A percentile compares a stretch with the other conserved stretches of the same genome.
These are phyloP conservation scores for Lanmaoa pseudosensibilis DNA, from an alignment of 768 basidiomycete genomes.

Conservation along the genomic window DNA sequence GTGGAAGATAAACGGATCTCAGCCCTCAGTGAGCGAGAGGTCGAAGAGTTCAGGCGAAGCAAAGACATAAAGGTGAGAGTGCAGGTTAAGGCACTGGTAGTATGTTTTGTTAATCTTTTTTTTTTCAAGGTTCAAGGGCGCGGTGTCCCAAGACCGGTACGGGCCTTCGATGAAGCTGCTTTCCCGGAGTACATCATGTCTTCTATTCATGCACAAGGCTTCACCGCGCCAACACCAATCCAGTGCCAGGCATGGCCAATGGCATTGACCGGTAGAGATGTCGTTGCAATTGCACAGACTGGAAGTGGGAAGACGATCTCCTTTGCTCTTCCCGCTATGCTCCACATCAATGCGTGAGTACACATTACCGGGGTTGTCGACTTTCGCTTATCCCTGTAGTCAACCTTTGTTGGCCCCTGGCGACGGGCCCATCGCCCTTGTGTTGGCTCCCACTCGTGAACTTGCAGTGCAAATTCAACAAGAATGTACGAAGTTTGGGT, in stretches of 20 bases:
- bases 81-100: not conserved
- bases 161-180: constrained; percentile 89
- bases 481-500: constrained; percentile 98
- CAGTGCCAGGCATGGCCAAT: constrained; percentile 99
- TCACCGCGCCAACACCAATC: constrained; percentile 87
- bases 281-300: constrained; percentile 96
- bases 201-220: constrained; percentile 93
- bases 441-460: constrained; percentile 97
- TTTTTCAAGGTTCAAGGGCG: constrained; percentile 76
- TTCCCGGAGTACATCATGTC: constrained; percentile 96
- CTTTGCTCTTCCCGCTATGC: constrained; percentile 98
- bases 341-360: constrained; percentile 97
- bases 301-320: constrained; percentile 99
- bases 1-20: constrained; percentile 85
- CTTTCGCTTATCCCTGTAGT: constrained; percentile 37
- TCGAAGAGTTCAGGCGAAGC: constrained; percentile 77
- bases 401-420: constrained; percentile 92
- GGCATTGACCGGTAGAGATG: constrained; percentile 91
- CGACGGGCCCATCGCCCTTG: constrained; percentile 95
- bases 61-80: constrained; percentile 84
- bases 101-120: constrained; percentile 1
- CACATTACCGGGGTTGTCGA: not conserved
- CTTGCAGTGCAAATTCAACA: constrained; percentile 98
- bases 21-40: constrained; percentile 75
- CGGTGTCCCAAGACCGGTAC: constrained; percentile 84